These are phyloP conservation scores for Phialophora expanda DNA, from an alignment of 2,329 filamentous ascomycete species.

Conservation along the genomic window DNA sequence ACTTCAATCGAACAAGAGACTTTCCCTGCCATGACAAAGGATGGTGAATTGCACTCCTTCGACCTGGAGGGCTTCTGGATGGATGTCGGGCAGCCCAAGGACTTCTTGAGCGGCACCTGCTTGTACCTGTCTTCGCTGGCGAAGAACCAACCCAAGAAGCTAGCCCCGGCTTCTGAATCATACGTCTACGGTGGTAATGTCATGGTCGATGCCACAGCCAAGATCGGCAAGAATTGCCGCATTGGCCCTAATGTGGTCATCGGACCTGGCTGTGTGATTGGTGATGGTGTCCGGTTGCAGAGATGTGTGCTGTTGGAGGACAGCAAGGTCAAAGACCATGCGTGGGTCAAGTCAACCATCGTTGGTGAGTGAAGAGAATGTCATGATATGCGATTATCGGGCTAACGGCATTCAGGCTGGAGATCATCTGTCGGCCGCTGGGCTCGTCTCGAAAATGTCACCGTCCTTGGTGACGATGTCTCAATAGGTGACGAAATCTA, in stretches of 20 bases:
- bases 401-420: conserved; percentile 63
- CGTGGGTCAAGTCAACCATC: conserved; percentile 98
- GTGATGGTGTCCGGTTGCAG: conserved; percentile 92
- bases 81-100: conserved; percentile 98
- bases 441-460: conserved; percentile 96
- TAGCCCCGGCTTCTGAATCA: conserved; percentile 73
- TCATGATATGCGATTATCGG: not conserved
- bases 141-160: conserved; percentile 85
- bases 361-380: conserved; percentile 58
- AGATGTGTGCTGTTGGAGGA: conserved; percentile 86
- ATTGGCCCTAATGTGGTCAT: conserved; percentile 98
- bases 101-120: conserved; percentile 95
- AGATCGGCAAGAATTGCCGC: conserved; percentile 97
- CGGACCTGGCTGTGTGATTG: conserved; percentile 87
- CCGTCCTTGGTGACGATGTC: conserved; percentile 96
- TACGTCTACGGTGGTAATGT: conserved; percentile 95
- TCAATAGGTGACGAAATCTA: conserved; percentile 98
- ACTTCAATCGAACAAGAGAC: conserved; percentile 99
- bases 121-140: conserved; percentile 91
- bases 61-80: conserved; percentile 99
- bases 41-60: conserved; percentile 91
- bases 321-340: conserved; percentile 97
- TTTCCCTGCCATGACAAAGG: conserved; percentile 90
- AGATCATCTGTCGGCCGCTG: conserved; percentile 95
- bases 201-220: conserved; percentile 88